These are phyloP conservation scores for Termitomyces sp. DNA, from an alignment of 768 basidiomycete species.

Conservation along the genomic window DNA sequence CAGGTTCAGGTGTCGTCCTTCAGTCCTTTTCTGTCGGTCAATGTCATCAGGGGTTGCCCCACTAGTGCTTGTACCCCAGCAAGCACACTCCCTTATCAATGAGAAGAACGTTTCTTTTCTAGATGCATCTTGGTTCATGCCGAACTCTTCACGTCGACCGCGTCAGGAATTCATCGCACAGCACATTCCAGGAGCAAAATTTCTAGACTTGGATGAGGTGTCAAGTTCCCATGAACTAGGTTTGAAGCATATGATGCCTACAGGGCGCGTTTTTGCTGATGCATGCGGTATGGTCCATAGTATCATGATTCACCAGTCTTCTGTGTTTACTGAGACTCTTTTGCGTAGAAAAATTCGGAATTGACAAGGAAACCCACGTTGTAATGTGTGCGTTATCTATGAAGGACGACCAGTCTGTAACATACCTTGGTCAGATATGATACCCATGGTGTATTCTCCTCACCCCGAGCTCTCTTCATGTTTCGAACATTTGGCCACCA, in stretches of 20 bases:
- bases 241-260: conserved; percentile 93
- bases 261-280: conserved; percentile 58
- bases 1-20: conserved; percentile 4
- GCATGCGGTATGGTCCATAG: conserved; percentile 61
- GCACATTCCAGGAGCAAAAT: conserved; percentile 66
- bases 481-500: conserved; percentile 89
- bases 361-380: conserved; percentile 70
- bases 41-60: conserved; percentile 39
- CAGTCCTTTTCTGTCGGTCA: conserved; percentile 14
- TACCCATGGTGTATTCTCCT: conserved; percentile 82
- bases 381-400: conserved; percentile 52
- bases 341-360: conserved; percentile 56
- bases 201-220: conserved; percentile 77
- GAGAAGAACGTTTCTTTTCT: conserved; percentile 39
- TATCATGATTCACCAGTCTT: neutral
- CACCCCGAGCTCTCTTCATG: conserved; percentile 91
- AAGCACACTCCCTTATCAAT: conserved; percentile 31
- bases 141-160: conserved; percentile 68
- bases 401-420: neutral
- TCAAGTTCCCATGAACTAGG: conserved; percentile 70
- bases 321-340: neutral
- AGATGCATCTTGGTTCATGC: conserved; percentile 95
- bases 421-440: conserved; percentile 56
- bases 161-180: conserved; percentile 60
- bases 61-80: conserved; percentile 45